Base-by-base conservation (phyloP, 176 grass and related monocot genomes). In the Zea mays region DNA sequence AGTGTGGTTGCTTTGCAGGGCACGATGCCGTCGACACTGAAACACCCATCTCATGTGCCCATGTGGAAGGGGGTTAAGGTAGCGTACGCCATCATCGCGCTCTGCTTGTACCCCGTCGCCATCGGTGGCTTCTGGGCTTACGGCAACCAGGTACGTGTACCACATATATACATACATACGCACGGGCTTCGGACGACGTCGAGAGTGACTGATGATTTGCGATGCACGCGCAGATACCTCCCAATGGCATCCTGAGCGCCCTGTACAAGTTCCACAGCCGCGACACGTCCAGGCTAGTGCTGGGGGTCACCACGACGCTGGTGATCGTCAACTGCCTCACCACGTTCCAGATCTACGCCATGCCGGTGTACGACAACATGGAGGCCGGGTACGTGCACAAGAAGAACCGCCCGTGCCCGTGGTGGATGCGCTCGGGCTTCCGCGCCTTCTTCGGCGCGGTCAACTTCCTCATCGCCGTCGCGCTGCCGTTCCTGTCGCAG, bases 1-100 rank as follows among this genome's bases (percentile, higher is more conserved):
- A 67, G 54, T 42, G 71, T 75, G 12, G 45, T 87, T 14, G 7
- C 61, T 72, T 86, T 82, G 47, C 88, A 99, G 96, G 90, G 81
- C 16, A 99, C 96, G 0, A 93, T 99, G 92, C 96, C 92, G 46
- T 99, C 96, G 11, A 93, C 87, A 27, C 67, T 89, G 85, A 99
- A 99, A 48, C 88, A 93, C 43, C 96, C 96, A 39, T 95, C 96
- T 45, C 88, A 84, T 62, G 90, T 95, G 63, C 92, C 96, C 3
- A 95, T 99, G 96, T 95, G 96, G 96, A 99, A 89, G 82, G 92
- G 96, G 37, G 92, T 96, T 65, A 96, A 89, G 81, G 84, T 71
- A 10, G 96, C 96, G 45, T 99, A 96, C 52, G 34, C 65, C 50
- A 69, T 93, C 43, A 68, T 96, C 5, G 92, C 96, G 1, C 19